A percentile compares a stretch with the other conserved stretches of the same genome.
Conservation (phyloP, 768 basidiomycete species). For the Pholiota conissans region DNA sequence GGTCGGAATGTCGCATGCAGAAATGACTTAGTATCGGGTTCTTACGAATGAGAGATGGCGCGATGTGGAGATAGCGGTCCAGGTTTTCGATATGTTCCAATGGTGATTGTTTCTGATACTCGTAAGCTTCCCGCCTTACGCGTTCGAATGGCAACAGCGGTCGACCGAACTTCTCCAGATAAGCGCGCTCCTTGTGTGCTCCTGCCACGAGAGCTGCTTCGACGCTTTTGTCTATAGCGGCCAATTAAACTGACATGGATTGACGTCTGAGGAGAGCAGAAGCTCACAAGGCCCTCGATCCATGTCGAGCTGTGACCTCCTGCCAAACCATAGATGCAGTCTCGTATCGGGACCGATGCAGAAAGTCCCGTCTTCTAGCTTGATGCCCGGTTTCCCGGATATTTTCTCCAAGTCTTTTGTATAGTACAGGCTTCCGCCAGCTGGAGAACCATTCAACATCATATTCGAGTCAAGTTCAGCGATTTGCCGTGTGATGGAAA, state of each 20-base stretch:
- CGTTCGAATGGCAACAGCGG: conserved; percentile 44
- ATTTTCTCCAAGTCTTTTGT: conserved; percentile 43
- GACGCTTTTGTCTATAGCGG: conserved; percentile 40
- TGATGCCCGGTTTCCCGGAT: conserved; percentile 31
- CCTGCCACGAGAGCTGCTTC: conserved; percentile 41
- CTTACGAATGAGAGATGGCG: conserved; percentile 44
- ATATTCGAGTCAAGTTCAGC: conserved; percentile 45
- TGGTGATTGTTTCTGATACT: conserved; percentile 42
- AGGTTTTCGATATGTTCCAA: conserved; percentile 49
- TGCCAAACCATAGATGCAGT: conserved; percentile 47
- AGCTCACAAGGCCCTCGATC: conserved; percentile 53
- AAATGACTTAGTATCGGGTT: conserved; percentile 39
- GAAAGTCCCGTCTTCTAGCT: conserved; percentile 40
- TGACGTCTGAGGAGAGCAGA: conserved; percentile 28
- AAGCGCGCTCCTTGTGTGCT: conserved; percentile 49
- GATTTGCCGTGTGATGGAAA: conserved; percentile 44
- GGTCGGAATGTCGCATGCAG: conserved; percentile 55
- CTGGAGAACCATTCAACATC: conserved; percentile 49
- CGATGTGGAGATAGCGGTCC: conserved; percentile 45
- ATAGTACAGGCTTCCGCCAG: conserved; percentile 53
- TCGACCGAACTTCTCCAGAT: conserved; percentile 47
- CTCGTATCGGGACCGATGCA: conserved; percentile 47
- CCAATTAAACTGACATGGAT: conserved; percentile 28
- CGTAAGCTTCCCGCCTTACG: conserved; percentile 42
- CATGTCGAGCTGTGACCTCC: conserved; percentile 48